Evolutionary conservation across 2,329 filamentous ascomycete species (phyloP).

Genomic region (Verticillium tricorpus): DNA sequence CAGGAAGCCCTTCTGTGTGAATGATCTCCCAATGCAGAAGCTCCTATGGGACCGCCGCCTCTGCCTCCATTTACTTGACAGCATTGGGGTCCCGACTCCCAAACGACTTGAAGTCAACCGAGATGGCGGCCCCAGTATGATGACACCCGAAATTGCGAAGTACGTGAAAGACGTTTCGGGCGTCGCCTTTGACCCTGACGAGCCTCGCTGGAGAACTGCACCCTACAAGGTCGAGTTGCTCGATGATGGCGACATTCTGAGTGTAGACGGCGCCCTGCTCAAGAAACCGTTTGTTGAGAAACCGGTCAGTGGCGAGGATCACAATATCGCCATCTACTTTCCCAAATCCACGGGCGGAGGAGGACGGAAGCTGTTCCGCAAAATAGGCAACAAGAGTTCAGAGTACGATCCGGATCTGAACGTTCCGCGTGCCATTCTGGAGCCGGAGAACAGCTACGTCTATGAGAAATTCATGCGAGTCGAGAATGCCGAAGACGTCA

Average conservation of each 20-base stretch:
- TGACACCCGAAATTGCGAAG: slow-evolving; percentile 74
- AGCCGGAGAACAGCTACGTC: slow-evolving; percentile 79
- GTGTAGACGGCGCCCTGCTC: slow-evolving; percentile 77
- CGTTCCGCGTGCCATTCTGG: slow-evolving; percentile 75
- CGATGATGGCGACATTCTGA: slow-evolving; percentile 84
- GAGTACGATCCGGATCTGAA: slow-evolving; percentile 79
- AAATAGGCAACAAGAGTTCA: slow-evolving; percentile 98
- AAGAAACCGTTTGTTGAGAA: slow-evolving; percentile 98
- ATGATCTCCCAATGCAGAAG: slow-evolving; percentile 96
- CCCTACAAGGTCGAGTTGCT: slow-evolving; percentile 74
- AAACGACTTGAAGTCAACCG: slow-evolving; percentile 85
- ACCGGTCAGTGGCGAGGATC: slow-evolving; percentile 95
- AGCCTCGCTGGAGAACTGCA: slow-evolving; percentile 48
- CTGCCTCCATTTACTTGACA: slow-evolving; percentile 82
- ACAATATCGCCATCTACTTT: slow-evolving; percentile 98
- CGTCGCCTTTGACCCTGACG: slow-evolving; percentile 62
- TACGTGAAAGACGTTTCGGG: slow-evolving; percentile 79
- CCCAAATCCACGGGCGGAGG: slow-evolving; percentile 82
- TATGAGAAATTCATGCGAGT: slow-evolving; percentile 97
- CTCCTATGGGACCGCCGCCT: slow-evolving; percentile 92
- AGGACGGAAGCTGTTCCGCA: slow-evolving; percentile 87
- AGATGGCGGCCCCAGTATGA: slow-evolving; percentile 79
- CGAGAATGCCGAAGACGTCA: slow-evolving; percentile 96
- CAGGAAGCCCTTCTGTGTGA: slow-evolving; percentile 94
- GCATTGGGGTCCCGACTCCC: slow-evolving; percentile 85